phyloP scores from a whole-genome alignment of 495 filamentous ascomycete species.

The Parathielavia appendiculata region DNA sequence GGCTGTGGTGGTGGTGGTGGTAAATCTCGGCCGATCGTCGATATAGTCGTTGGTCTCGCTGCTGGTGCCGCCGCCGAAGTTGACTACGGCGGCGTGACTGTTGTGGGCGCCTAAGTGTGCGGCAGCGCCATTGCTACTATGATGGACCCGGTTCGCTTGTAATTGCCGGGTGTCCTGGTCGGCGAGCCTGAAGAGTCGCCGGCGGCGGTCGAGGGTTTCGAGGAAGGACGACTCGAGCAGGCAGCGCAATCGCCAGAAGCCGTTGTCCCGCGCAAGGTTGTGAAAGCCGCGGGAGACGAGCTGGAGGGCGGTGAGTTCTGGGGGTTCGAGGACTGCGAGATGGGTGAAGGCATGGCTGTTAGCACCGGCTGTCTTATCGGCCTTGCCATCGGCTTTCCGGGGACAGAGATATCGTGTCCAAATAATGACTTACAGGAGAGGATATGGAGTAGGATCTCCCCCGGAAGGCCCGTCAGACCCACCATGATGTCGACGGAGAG shows the following conservation, averaged over 20 bases:
- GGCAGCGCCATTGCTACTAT: neutral
- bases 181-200: slow-evolving; percentile 31
- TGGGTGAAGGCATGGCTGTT: neutral
- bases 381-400: neutral
- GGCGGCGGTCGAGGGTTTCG: slow-evolving; percentile 45
- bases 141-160: neutral
- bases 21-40: no score
- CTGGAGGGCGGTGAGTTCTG: slow-evolving; percentile 66
- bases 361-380: neutral
- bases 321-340: slow-evolving; percentile 58
- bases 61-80: neutral
- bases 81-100: no score
- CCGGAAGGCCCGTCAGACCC: slow-evolving; percentile 55
- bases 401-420: neutral
- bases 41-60: neutral
- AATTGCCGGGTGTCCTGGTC: slow-evolving; percentile 19
- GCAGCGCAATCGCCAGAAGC: slow-evolving; percentile 69
- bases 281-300: slow-evolving; percentile 63
- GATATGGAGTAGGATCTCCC: slow-evolving; percentile 72
- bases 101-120: no score
- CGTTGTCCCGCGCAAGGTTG: slow-evolving; percentile 66
- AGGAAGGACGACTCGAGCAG: slow-evolving; percentile 60
- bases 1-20: neutral
- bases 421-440: slow-evolving; percentile 55
- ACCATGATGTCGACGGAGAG: slow-evolving; percentile 13